Conservation (phyloP, 1,284 basidiomycete genomes). For the Apiotrichum sp. region DNA sequence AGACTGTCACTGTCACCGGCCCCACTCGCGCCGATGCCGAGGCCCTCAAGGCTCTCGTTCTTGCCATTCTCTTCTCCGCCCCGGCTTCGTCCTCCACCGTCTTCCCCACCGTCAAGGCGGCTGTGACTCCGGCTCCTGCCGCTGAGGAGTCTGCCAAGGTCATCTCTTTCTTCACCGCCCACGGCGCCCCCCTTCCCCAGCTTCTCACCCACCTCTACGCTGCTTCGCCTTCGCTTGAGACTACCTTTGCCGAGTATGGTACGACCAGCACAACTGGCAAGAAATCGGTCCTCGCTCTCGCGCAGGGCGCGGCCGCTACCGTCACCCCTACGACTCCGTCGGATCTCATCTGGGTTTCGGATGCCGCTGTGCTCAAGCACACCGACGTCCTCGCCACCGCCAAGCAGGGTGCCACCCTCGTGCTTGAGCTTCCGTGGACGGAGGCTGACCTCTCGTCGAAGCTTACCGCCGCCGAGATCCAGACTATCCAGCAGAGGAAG, state of each 20-base stretch:
- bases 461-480: constrained; percentile 39
- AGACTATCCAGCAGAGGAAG: constrained; percentile 42
- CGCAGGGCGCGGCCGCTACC: constrained; percentile 18
- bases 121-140: constrained; percentile 25
- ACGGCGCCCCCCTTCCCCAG: constrained; percentile 40
- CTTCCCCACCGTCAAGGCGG: constrained; percentile 39
- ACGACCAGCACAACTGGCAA: constrained; percentile 41
- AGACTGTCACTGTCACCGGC: constrained; percentile 35
- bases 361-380: constrained; percentile 43
- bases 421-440: constrained; percentile 46
- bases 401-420: constrained; percentile 40
- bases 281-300: constrained; percentile 44
- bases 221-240: constrained; percentile 40
- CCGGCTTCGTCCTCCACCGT: constrained; percentile 33
- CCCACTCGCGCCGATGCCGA: constrained; percentile 36
- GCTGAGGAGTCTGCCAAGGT: constrained; percentile 36
- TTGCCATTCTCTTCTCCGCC: constrained; percentile 51
- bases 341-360: constrained; percentile 47
- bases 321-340: constrained; percentile 23
- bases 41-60: constrained; percentile 41
- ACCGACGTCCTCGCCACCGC: constrained; percentile 39
- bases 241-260: constrained; percentile 41
- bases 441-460: constrained; percentile 45
- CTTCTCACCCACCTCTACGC: constrained; percentile 47
- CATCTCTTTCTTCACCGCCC: constrained; percentile 47